Evolutionary conservation across 1,284 basidiomycete genomes (phyloP).

Genomic region (Trichosporon ovoides): DNA sequence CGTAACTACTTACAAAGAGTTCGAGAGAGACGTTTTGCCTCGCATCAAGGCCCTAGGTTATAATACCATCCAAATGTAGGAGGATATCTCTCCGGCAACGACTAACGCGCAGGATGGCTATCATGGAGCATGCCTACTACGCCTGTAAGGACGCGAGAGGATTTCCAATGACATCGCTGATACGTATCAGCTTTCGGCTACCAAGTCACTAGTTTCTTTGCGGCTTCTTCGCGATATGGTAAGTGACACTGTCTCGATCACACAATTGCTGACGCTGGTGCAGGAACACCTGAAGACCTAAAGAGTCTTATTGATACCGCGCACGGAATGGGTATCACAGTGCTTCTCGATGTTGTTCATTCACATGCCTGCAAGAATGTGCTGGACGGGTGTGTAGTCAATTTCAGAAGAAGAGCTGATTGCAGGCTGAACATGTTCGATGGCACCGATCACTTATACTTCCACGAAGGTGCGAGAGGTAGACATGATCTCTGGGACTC

Average conservation of each 20-base stretch:
- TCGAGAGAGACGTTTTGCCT: slow-evolving; percentile 75
- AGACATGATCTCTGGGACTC: slow-evolving; percentile 93
- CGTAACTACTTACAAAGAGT: slow-evolving; percentile 94
- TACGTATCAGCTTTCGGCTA: slow-evolving; percentile 77
- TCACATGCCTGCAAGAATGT: slow-evolving; percentile 98
- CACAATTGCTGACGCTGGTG: neutral
- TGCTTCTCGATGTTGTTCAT: slow-evolving; percentile 93
- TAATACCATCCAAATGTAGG: slow-evolving; percentile 82
- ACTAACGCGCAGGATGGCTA: slow-evolving; percentile 63
- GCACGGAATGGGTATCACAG: slow-evolving; percentile 84
- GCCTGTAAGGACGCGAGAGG: slow-evolving; percentile 65
- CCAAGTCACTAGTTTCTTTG: slow-evolving; percentile 96
- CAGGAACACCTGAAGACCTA: slow-evolving; percentile 81
- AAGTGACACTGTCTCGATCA: slow-evolving; percentile 1
- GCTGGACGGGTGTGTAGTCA: slow-evolving; percentile 60
- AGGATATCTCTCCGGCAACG: neutral
- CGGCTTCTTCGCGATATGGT: slow-evolving; percentile 87
- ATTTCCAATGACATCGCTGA: slow-evolving; percentile 14
- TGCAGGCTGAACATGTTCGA: slow-evolving; percentile 83
- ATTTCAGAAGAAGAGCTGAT: neutral
- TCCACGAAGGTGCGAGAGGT: slow-evolving; percentile 87
- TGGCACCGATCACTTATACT: slow-evolving; percentile 92
- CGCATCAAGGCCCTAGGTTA: slow-evolving; percentile 88
- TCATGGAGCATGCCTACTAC: slow-evolving; percentile 99
- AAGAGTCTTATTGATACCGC: slow-evolving; percentile 93